Evolutionary conservation across 75 land plant species (phyloP).

Genomic region (Pinus tabuliformis): DNA sequence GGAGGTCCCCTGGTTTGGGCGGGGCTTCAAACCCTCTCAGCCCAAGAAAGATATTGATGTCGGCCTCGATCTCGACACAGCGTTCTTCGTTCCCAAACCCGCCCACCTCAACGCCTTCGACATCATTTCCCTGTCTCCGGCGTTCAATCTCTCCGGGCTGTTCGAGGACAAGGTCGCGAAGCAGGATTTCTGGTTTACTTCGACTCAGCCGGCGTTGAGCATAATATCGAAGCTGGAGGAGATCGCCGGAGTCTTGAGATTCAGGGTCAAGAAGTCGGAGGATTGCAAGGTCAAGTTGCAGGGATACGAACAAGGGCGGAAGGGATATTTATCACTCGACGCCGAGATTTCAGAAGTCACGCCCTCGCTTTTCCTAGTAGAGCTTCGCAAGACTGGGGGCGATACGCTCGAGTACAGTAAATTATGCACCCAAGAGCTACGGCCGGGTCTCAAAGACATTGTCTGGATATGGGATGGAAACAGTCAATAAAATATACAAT

Average conservation of each 20-base stretch:
- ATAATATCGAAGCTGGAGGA: slow-evolving; percentile 36
- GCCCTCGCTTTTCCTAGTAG: slow-evolving; percentile 34
- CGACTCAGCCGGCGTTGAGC: slow-evolving; percentile 20
- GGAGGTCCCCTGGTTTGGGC: slow-evolving; percentile 19
- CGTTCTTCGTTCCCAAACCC: slow-evolving; percentile 9
- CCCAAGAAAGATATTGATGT: not conserved
- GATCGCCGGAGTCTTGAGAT: slow-evolving; percentile 19
- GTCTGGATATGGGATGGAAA: slow-evolving; percentile 30
- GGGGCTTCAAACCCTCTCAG: not conserved
- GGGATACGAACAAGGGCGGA: slow-evolving; percentile 20
- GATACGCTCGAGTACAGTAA: slow-evolving; percentile 33
- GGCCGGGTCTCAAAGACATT: slow-evolving; percentile 33
- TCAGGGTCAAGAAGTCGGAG: slow-evolving; percentile 19
- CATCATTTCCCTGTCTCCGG: slow-evolving; percentile 33
- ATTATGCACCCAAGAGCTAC: slow-evolving; percentile 15
- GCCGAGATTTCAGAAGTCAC: slow-evolving; percentile 47
- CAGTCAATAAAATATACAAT: not conserved
- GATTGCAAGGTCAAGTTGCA: slow-evolving; percentile 30
- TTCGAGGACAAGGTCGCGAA: slow-evolving; percentile 42
- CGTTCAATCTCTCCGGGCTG: slow-evolving; percentile 34
- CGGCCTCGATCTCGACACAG: not conserved
- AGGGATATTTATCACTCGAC: slow-evolving; percentile 20
- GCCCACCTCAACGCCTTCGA: slow-evolving; percentile 39
- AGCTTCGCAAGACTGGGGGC: slow-evolving; percentile 33
- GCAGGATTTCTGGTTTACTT: slow-evolving; percentile 30